Percentiles rank a stretch among this genome's conserved stretches.
These are phyloP conservation scores for Penicillium sp. DNA, from an alignment of 2,329 filamentous ascomycete genomes.

Conservation along the genomic window DNA sequence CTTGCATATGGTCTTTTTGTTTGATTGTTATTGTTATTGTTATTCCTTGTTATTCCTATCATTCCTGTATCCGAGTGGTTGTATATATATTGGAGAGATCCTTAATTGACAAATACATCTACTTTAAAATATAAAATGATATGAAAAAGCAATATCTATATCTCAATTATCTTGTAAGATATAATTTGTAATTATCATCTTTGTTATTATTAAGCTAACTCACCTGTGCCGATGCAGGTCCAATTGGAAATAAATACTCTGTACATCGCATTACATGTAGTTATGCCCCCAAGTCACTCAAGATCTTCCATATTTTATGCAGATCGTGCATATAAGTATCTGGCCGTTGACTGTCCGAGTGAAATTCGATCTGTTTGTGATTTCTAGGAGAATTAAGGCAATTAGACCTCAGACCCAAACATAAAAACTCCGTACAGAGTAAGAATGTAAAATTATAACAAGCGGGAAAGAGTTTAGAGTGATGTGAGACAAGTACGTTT, in stretches of 20 bases:
- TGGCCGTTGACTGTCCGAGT: background rate
- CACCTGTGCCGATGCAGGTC: background rate
- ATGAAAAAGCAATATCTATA: background rate
- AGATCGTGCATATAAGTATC: background rate
- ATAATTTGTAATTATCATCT: background rate
- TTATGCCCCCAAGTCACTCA: background rate
- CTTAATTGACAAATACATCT: background rate
- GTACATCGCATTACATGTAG: background rate
- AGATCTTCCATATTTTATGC: conserved; percentile 1
- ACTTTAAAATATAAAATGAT: background rate
- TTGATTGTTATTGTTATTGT: background rate
- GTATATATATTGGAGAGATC: background rate
- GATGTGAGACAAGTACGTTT: background rate
- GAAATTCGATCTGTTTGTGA: background rate
- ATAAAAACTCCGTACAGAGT: background rate
- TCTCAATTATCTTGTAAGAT: background rate
- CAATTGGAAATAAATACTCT: background rate
- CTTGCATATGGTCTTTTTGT: conserved; percentile 3
- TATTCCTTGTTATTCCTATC: background rate
- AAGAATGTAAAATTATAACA: background rate
- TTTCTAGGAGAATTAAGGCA: background rate
- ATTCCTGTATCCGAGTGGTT: background rate
- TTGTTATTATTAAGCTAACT: background rate
- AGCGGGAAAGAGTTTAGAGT: background rate
- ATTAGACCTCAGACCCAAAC: background rate